These are phyloP conservation scores for Cyamopsis tetragonoloba DNA, from an alignment of 306 rosid species.

Conservation along the genomic window DNA sequence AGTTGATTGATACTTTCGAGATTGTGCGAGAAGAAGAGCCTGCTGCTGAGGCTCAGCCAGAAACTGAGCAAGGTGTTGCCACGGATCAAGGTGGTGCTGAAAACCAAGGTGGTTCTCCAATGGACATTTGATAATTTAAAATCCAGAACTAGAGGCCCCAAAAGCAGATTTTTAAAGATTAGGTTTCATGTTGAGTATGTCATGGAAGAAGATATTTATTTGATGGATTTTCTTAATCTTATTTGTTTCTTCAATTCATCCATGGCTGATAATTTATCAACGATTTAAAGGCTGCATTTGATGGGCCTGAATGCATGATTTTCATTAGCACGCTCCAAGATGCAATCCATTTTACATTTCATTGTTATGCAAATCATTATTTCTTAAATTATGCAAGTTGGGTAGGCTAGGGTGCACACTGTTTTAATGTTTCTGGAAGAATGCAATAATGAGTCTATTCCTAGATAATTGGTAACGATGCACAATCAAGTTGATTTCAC, in stretches of 20 bases:
- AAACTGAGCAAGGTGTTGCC: slow-evolving; percentile 38
- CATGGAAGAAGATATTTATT: slow-evolving; percentile 25
- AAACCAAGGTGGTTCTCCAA: slow-evolving; percentile 64
- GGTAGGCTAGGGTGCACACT: no score
- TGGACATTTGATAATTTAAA: slow-evolving; percentile 65
- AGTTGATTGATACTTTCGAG: slow-evolving; percentile 81
- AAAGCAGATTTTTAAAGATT: slow-evolving; percentile 23
- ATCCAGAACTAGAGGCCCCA: slow-evolving; percentile 1
- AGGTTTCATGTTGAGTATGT: slow-evolving; percentile 31
- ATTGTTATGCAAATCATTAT: no score
- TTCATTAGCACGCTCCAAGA: no score
- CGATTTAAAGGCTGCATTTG: slow-evolving; percentile 28
- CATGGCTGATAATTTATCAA: slow-evolving; percentile 32
- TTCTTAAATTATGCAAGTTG: no score
- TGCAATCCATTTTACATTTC: no score
- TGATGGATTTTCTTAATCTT: slow-evolving; percentile 17
- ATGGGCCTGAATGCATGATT: slow-evolving; percentile 29
- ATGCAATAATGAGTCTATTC: no score
- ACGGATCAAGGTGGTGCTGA: slow-evolving; percentile 48
- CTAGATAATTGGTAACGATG: no score
- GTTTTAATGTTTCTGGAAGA: no score
- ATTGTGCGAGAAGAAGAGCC: slow-evolving; percentile 80
- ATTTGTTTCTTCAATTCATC: slow-evolving; percentile 37
- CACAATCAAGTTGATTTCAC: no score
- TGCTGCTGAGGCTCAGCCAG: slow-evolving; percentile 54